Percentiles rank a stretch among this genome's conserved stretches.
phyloP scores from a whole-genome alignment of 805 yeast species.

The Wickerhamomyces strasburgensis region DNA sequence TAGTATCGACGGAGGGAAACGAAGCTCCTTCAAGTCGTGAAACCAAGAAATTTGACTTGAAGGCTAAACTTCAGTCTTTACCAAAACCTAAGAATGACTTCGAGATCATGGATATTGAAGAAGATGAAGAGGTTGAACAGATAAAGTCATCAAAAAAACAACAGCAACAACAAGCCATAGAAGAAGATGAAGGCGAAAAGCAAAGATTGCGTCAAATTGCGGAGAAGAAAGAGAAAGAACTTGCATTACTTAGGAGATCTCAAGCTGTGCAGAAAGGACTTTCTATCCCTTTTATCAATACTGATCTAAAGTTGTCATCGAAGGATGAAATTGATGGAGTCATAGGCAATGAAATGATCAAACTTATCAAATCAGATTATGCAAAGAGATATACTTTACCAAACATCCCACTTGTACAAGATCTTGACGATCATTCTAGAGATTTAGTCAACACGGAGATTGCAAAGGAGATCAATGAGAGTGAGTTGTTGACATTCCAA shows the following conservation, averaged over 20 bases:
- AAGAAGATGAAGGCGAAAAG: constrained; percentile 21
- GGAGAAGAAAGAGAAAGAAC: constrained; percentile 10
- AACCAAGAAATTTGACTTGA: neutral
- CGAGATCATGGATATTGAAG: constrained; percentile 35
- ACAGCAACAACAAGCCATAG: neutral
- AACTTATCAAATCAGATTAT: constrained; percentile 39
- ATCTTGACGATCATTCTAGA: constrained; percentile 16
- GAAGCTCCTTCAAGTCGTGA: too few species aligned
- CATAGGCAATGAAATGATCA: constrained; percentile 30
- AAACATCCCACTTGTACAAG: constrained; percentile 17
- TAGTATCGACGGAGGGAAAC: too few species aligned
- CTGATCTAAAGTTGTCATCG: neutral
- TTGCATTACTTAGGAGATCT: constrained; percentile 36
- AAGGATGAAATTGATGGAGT: neutral
- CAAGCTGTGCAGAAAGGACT: constrained; percentile 42
- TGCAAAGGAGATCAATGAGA: constrained; percentile 5
- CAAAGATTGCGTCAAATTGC: constrained; percentile 13
- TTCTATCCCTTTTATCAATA: constrained; percentile 33
- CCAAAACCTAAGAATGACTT: constrained; percentile 45
- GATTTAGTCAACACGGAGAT: constrained; percentile 9
- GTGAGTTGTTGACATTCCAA: constrained; percentile 10
- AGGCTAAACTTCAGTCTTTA: constrained; percentile 26
- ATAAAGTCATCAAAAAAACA: too few species aligned
- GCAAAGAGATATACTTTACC: constrained; percentile 25
- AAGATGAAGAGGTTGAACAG: constrained; percentile 11